Evolutionary conservation across 257 asterid species (phyloP).

Genomic region (Plectranthus barbatus): DNA sequence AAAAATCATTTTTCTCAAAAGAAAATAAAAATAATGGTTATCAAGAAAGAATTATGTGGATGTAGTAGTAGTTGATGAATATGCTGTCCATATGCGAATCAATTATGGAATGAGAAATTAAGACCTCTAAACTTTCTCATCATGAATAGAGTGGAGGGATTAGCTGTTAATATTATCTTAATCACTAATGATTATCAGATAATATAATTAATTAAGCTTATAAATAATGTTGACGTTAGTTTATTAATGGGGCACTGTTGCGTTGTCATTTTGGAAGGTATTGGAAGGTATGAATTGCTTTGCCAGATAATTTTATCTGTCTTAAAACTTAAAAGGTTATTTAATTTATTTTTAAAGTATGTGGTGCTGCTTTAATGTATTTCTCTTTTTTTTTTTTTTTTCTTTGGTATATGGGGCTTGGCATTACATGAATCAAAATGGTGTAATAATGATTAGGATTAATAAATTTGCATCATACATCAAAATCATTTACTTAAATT

Average conservation of each 20-base stretch:
- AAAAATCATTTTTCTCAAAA: too few relatives aligned
- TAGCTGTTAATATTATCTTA: conserved; percentile 23
- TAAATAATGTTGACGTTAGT: background rate
- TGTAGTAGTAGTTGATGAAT: background rate
- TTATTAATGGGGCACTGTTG: background rate
- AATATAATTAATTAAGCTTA: background rate
- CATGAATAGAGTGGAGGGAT: background rate
- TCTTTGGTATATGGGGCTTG: background rate
- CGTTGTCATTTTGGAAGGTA: conserved; percentile 18
- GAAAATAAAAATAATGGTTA: background rate
- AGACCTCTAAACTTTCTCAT: background rate
- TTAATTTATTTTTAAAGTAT: conserved; percentile 18
- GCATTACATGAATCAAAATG: background rate
- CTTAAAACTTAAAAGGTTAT: conserved; percentile 19
- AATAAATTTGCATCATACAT: background rate
- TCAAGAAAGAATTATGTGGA: too few relatives aligned
- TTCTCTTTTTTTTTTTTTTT: background rate
- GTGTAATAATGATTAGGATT: background rate
- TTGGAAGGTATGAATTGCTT: conserved; percentile 7
- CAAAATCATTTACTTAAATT: too few relatives aligned
- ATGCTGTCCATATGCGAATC: conserved; percentile 18
- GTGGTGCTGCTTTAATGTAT: conserved; percentile 16
- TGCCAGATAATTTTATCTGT: conserved; percentile 39
- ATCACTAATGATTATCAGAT: conserved; percentile 21
- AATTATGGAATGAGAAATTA: background rate